Evolutionary conservation across 2,329 filamentous ascomycete genomes (phyloP), one percentile per base, ranked within the genome.

Genomic region (Calonectria naviculata): DNA sequence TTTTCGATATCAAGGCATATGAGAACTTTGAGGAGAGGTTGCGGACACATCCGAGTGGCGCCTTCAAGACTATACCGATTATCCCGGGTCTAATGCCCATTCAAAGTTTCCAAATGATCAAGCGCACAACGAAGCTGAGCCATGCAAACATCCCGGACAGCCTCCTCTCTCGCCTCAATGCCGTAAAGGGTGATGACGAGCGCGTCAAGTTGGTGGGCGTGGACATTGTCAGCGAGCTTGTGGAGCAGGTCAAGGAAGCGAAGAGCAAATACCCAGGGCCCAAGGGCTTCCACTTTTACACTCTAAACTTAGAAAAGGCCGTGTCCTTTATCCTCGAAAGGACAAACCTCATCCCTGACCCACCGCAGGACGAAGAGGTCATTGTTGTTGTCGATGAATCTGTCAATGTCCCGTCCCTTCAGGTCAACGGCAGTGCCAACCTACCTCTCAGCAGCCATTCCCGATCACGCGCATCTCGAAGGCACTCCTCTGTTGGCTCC

Each of bases 31-130:
- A 98, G 84, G 89, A 86, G 74, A 90, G 88, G 62, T 83, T 99
- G 75, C 88, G 95, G 71, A 90, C 92, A 65, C 95, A 99, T 79
- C 91, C 94, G 58, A 97, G 94, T 79, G 95, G 95, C 4, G 89
- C 90, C 3, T 98, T 99, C 85, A 94, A 94, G 84, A 91, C 90
- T 3, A 93, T 98, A 28, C 93, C 94, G 8, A 97, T 99, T 76
- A 94, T 99, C 67, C 96, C 97, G 0, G 97, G 97, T 1, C 87
- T 99, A 78, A 98, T 99, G 95, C 97, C 97, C 15, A 95, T 99
- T 64, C 97, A 99, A 84, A 97, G 94, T 84, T 98, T 97, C 84
- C 94, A 97, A 82, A 98, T 98, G 87, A 91, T 99, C 78, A 95
- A 95, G 79, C 88, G 97, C 73, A 98, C 96, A 36, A 96, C 95